Evolutionary conservation across 371 early-diverging fungal species (phyloP).

Genomic region (Nematocida sp.): DNA sequence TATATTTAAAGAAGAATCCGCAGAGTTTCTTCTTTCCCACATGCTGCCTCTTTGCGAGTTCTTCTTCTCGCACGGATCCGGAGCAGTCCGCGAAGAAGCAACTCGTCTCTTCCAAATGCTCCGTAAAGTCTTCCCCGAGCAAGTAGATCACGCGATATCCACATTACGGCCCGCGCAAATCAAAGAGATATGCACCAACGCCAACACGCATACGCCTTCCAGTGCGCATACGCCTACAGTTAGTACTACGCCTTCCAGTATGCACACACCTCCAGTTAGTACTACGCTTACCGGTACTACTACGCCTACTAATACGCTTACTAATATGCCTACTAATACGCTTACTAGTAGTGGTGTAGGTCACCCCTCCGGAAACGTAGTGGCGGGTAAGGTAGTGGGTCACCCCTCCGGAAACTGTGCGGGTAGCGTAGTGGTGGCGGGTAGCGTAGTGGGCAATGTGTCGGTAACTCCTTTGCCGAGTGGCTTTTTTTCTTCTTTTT

Average conservation of each 20-base stretch:
- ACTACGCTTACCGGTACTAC: background rate
- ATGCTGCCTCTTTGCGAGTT: constrained; percentile 9
- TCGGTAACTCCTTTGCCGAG: background rate
- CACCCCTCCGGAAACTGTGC: background rate
- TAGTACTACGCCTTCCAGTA: background rate
- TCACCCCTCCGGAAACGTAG: background rate
- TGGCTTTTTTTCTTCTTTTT: constrained; percentile 7
- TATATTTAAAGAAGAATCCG: background rate
- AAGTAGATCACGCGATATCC: constrained; percentile 14
- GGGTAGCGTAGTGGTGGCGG: background rate
- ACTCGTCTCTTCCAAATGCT: constrained; percentile 46
- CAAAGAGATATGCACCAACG: constrained; percentile 26
- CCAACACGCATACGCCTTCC: background rate
- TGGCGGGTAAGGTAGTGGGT: background rate
- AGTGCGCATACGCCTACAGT: background rate
- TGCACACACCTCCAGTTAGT: background rate
- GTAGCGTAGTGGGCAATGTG: background rate
- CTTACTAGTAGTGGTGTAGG: background rate
- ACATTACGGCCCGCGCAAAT: constrained; percentile 29
- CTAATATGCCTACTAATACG: background rate
- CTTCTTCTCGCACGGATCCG: constrained; percentile 31
- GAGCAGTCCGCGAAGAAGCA: constrained; percentile 49
- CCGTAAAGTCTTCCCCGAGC: constrained; percentile 13
- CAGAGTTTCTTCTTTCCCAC: background rate
- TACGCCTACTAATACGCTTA: background rate